These are phyloP conservation scores for Helminthosporium solani DNA, from an alignment of 2,329 filamentous ascomycete species.

Conservation along the genomic window DNA sequence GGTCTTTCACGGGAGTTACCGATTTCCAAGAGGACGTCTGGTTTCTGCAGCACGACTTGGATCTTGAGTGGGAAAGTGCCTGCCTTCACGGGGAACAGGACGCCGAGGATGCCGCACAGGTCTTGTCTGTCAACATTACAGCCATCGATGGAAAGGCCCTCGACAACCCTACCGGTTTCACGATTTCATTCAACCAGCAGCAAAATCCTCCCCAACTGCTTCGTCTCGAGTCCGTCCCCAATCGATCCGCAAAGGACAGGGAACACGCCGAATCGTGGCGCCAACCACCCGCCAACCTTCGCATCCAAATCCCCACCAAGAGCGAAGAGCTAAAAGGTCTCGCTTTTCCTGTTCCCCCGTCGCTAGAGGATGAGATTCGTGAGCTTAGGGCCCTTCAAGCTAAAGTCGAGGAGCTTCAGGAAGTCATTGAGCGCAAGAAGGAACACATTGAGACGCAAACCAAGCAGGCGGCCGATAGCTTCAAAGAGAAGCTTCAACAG, in stretches of 20 bases:
- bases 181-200: slow-evolving; percentile 44
- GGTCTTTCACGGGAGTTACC: slow-evolving; percentile 31
- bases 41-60: slow-evolving; percentile 37
- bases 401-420: slow-evolving; percentile 41
- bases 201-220: slow-evolving; percentile 40
- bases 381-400: slow-evolving; percentile 44
- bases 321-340: slow-evolving; percentile 10
- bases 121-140: slow-evolving; percentile 44
- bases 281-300: slow-evolving; percentile 37
- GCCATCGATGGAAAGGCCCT: slow-evolving; percentile 39
- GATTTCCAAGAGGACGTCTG: slow-evolving; percentile 36
- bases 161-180: slow-evolving; percentile 38
- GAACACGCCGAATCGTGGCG: slow-evolving; percentile 40
- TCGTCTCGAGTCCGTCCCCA: slow-evolving; percentile 35
- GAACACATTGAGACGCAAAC: slow-evolving; percentile 35
- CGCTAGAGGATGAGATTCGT: slow-evolving; percentile 44
- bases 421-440: slow-evolving; percentile 40
- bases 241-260: slow-evolving; percentile 28
- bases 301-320: slow-evolving; percentile 23
- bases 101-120: slow-evolving; percentile 35
- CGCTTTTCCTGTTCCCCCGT: slow-evolving; percentile 6
- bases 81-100: slow-evolving; percentile 39
- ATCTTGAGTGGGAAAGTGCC: slow-evolving; percentile 42
- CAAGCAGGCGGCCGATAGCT: slow-evolving; percentile 28
- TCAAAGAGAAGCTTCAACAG: slow-evolving; percentile 43